Conservation (phyloP, 192 early-diverging fungal species). For the Coemansia sp. region DNA sequence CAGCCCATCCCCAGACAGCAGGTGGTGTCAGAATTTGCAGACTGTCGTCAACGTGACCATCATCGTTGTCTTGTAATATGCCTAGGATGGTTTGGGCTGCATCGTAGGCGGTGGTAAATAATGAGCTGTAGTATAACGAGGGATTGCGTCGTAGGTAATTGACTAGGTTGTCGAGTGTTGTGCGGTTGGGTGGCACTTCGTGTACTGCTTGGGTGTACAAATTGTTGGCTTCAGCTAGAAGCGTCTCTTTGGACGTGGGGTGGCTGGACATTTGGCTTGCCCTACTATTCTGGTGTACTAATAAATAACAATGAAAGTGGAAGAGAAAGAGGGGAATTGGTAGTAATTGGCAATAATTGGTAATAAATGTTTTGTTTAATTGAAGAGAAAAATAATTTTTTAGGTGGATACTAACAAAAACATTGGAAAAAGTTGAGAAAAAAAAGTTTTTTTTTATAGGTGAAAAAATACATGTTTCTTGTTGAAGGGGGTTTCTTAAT, state of each 20-base stretch:
- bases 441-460: no score
- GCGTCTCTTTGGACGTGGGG: not conserved
- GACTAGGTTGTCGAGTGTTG: conserved; percentile 38
- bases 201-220: conserved; percentile 41
- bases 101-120: conserved; percentile 42
- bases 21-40: conserved; percentile 45
- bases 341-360: no score
- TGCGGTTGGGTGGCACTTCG: conserved; percentile 52
- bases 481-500: no score
- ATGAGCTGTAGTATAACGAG: conserved; percentile 25
- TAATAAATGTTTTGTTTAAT: no score
- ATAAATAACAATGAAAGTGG: no score
- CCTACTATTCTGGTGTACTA: no score
- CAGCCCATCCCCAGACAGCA: conserved; percentile 53
- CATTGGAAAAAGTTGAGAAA: no score
- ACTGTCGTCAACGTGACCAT: conserved; percentile 25
- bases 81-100: conserved; percentile 29
- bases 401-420: no score
- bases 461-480: no score
- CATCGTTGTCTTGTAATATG: conserved; percentile 17
- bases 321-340: no score
- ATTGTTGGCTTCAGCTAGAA: conserved; percentile 12
- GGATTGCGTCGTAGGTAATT: conserved; percentile 41
- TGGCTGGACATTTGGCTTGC: not conserved
- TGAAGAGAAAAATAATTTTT: no score